Evolutionary conservation across 2,329 filamentous ascomycete genomes (phyloP), one percentile per base, ranked within the genome.

Genomic region (Aspergillus novofumigatus): DNA sequence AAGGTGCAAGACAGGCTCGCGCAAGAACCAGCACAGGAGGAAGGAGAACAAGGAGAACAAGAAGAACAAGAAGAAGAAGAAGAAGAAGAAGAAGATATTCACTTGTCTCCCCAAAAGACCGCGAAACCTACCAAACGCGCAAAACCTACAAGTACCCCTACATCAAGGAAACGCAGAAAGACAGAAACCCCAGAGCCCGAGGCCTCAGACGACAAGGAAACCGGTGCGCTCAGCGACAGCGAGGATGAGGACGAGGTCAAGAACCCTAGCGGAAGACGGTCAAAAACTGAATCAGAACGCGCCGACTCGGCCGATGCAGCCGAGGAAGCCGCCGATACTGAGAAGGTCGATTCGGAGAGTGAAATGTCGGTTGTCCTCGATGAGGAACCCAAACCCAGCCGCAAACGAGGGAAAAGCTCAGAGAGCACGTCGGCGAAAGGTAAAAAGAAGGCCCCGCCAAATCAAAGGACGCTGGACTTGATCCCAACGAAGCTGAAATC

Each of bases 281-380:
- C 51, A 5, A 60, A 60, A 47, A 21, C 54, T n/a, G 23, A 58
- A 54, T 29, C 56, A 58, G 49, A 58, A 57, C 17, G 21, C 25
- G 9, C 41, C 8, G 26, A 28, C 26, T 28, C 26, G 26, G 26
- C 55, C 17, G 56, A 66, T 28, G 55, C 25, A 6, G 57, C 45
- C 29, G 56, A 60, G 8, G 48, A 61, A 45, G 58, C 53, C n/a
- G 42, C 48, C 23, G 72, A 73, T 10, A 75, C 72, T 45, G 80
- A 79, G n/a, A 77, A 77, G 65, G 77, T 77, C 23, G 75, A 68
- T 8, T 84, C 82, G 0, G 83, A 87, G 49, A 86, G 82, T 67
- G 87, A 90, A 54, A 77, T 91, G 72, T 93, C 90, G 0, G 82
- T 84, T 3, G 81, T 96, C n/a, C 77, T 94, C 44, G 92, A 96